phyloP scores from a whole-genome alignment of 169 alveolate genomes.

The Plasmodium chabaudi region DNA sequence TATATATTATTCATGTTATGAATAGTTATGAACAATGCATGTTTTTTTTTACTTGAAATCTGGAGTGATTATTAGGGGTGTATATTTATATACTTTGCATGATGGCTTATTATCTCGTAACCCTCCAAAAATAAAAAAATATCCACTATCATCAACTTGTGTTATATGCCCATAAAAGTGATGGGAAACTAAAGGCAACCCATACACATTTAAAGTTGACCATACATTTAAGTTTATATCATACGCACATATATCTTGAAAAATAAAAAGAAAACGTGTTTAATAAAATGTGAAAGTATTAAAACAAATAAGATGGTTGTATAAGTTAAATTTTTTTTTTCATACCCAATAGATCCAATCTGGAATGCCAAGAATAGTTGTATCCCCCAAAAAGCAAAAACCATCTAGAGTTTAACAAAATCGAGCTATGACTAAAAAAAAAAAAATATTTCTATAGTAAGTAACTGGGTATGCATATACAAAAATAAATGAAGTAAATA shows the following conservation, averaged over 20 bases:
- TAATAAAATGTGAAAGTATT: background rate
- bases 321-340: background rate
- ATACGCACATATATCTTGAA: slow-evolving; percentile 53
- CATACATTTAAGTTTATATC: slow-evolving; percentile 62
- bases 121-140: slow-evolving; percentile 72
- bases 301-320: background rate
- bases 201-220: slow-evolving; percentile 56
- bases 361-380: slow-evolving; percentile 42
- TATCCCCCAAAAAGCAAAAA: slow-evolving; percentile 65
- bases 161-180: slow-evolving; percentile 63
- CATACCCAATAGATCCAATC: slow-evolving; percentile 33
- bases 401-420: slow-evolving; percentile 61
- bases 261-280: background rate
- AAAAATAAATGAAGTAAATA: background rate
- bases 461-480: too few relatives aligned
- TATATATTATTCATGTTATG: background rate
- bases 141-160: slow-evolving; percentile 67
- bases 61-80: slow-evolving; percentile 28
- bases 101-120: slow-evolving; percentile 43
- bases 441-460: background rate
- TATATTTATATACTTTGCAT: slow-evolving; percentile 44
- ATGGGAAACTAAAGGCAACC: slow-evolving; percentile 38
- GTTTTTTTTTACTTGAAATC: slow-evolving; percentile 35
- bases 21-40: background rate
- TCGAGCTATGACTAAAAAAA: slow-evolving; percentile 57